Conservation (phyloP, 768 basidiomycete species). For the Amylocystis lapponica region DNA sequence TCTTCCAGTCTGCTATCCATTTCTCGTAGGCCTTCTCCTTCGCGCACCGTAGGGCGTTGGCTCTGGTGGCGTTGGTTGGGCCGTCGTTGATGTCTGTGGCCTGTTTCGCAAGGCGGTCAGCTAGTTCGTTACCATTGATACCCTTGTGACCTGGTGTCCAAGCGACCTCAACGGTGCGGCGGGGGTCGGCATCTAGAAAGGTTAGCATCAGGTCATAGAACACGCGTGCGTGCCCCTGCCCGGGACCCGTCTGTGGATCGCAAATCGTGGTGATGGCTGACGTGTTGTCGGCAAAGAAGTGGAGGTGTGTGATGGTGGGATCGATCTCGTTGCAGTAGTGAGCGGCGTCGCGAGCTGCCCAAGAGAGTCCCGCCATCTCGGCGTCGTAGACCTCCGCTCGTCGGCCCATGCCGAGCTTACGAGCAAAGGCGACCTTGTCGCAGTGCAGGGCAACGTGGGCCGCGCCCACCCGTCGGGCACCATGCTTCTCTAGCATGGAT, state of each 20-base stretch:
- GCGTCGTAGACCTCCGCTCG: constrained; percentile 11
- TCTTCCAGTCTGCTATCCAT: background rate
- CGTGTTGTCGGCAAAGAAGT: constrained; percentile 11
- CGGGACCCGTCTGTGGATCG: background rate
- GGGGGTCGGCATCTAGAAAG: constrained; percentile 1
- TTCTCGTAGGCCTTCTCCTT: background rate
- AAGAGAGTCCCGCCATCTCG: constrained; percentile 3
- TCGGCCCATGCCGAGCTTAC: background rate
- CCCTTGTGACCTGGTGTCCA: constrained; percentile 24
- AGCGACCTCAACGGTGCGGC: background rate
- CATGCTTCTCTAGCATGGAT: background rate
- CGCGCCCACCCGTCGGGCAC: background rate
- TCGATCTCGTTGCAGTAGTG: background rate
- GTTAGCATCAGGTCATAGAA: background rate
- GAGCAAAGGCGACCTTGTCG: background rate
- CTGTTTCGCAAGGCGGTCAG: constrained; percentile 18
- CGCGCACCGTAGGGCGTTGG: background rate
- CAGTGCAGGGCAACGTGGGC: background rate
- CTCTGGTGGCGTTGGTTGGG: no score
- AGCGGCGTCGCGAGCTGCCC: background rate
- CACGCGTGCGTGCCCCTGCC: background rate
- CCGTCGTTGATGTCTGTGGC: constrained; percentile 9
- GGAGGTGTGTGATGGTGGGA: constrained; percentile 2
- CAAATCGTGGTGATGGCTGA: constrained; percentile 5
- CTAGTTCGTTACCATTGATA: constrained; percentile 22